A percentile compares a stretch with the other conserved stretches of the same genome.
Evolutionary conservation across 1,284 basidiomycete genomes (phyloP).

Genomic region (Ceratobasidium sp.): DNA sequence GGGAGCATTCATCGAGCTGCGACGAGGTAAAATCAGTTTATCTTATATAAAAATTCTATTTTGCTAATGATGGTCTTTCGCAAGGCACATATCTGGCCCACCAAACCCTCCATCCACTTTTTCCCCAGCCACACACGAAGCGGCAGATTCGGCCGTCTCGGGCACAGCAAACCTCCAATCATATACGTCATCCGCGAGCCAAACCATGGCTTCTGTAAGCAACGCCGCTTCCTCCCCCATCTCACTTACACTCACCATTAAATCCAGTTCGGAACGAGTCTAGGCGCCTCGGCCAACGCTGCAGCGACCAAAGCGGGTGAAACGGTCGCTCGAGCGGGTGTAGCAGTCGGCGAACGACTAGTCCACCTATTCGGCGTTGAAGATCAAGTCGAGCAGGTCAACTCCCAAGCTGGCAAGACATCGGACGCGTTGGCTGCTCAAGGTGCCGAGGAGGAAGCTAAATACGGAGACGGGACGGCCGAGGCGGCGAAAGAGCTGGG

Average conservation of each 20-base stretch:
- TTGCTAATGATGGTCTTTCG: not conserved
- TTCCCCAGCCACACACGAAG: conserved; percentile 25
- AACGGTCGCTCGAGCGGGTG: conserved; percentile 31
- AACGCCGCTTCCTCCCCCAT: too few relatives aligned
- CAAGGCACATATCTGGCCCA: conserved; percentile 25
- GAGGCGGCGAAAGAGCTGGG: conserved; percentile 2
- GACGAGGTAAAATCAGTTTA: not conserved
- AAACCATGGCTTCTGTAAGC: conserved; percentile 37
- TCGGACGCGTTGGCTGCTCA: conserved; percentile 21
- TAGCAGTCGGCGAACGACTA: conserved; percentile 33
- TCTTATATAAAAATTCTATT: not conserved
- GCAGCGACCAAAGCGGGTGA: conserved; percentile 20
- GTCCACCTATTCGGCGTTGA: conserved; percentile 27
- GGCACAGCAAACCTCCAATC: conserved; percentile 21
- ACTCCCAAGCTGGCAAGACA: not conserved
- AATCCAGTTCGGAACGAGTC: conserved; percentile 17
- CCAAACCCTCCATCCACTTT: conserved; percentile 25
- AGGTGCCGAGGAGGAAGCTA: conserved; percentile 20
- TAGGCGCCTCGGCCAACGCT: conserved; percentile 17
- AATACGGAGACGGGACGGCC: conserved; percentile 33
- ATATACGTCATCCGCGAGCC: conserved; percentile 29
- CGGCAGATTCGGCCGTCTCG: conserved; percentile 36
- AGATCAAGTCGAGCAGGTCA: conserved; percentile 36
- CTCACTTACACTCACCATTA: too few relatives aligned
- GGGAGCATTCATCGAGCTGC: not conserved